Evolutionary conservation across 345 rosid genomes (phyloP).

Genomic region (Abelmoschus esculentus): DNA sequence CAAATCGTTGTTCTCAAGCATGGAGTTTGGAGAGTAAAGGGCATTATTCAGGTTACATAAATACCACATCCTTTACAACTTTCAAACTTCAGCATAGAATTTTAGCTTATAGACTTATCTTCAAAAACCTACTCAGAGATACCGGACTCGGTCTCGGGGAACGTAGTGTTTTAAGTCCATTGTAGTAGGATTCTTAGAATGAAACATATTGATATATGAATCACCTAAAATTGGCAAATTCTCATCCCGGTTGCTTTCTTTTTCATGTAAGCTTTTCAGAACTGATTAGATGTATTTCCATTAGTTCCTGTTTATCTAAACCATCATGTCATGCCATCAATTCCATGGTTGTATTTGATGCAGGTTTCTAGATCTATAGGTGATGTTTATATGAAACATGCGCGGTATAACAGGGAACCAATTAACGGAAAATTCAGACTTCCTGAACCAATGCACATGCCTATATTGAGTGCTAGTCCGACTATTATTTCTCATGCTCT

Average conservation of each 20-base stretch:
- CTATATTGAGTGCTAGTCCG: slow-evolving; percentile 68
- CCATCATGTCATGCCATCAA: background rate
- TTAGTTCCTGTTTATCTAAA: slow-evolving; percentile 1
- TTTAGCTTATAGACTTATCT: background rate
- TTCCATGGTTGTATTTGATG: slow-evolving; percentile 20
- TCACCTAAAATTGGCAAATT: background rate
- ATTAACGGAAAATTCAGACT: slow-evolving; percentile 62
- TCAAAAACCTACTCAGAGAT: background rate
- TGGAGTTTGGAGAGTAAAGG: slow-evolving; percentile 97
- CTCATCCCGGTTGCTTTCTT: background rate
- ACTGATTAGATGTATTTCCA: background rate
- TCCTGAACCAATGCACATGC: slow-evolving; percentile 69
- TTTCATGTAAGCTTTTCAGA: background rate
- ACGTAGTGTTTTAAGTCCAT: background rate
- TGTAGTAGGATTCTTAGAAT: background rate
- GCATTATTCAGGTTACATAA: slow-evolving; percentile 71
- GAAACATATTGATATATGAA: background rate
- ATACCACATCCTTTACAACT: background rate
- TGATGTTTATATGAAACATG: slow-evolving; percentile 75
- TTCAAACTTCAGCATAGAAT: background rate
- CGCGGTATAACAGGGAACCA: slow-evolving; percentile 54
- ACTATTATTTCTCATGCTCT: slow-evolving; percentile 54
- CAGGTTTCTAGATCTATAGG: slow-evolving; percentile 91
- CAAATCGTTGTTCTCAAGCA: slow-evolving; percentile 74
- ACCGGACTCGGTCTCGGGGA: background rate